These are phyloP conservation scores for Nakazawaea holstii DNA, from an alignment of 805 yeast species.

Conservation along the genomic window DNA sequence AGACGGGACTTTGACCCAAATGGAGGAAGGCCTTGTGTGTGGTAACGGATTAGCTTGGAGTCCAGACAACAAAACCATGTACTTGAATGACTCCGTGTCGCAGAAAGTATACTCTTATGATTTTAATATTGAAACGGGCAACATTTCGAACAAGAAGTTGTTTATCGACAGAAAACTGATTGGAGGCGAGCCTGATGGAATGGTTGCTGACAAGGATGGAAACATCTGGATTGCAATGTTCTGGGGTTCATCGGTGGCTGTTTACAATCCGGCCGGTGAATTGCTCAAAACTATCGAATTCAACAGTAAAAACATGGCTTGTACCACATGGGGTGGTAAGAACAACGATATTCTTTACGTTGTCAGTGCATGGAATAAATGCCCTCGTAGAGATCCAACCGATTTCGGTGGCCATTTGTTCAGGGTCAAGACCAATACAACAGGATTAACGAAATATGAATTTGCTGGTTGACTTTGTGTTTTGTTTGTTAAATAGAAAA, in stretches of 20 bases:
- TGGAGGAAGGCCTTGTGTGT: constrained; percentile 26
- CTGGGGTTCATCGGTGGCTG: constrained; percentile 18
- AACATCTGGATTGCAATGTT: constrained; percentile 17
- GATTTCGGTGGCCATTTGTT: constrained; percentile 28
- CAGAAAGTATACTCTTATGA: constrained; percentile 13
- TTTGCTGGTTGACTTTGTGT: constrained; percentile 19
- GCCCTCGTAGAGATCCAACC: constrained; percentile 6
- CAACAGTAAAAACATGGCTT: constrained; percentile 20
- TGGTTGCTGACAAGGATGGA: constrained; percentile 16
- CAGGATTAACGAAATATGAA: constrained; percentile 23
- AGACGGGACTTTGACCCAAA: constrained; percentile 21
- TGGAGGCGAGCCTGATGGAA: constrained; percentile 16
- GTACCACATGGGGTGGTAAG: constrained; percentile 31
- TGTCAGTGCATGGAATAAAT: constrained; percentile 19
- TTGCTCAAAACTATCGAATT: constrained; percentile 17
- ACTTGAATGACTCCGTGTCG: constrained; percentile 15
- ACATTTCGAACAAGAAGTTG: constrained; percentile 12
- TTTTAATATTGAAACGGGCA: constrained; percentile 14
- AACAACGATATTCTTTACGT: constrained; percentile 22
- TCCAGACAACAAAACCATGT: constrained; percentile 15
- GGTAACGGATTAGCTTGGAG: constrained; percentile 20
- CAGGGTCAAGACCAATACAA: constrained; percentile 18
- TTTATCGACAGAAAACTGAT: constrained; percentile 12
- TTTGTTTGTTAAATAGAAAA: too few species aligned
- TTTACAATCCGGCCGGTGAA: constrained; percentile 22